Base-by-base conservation (phyloP, 1,139 yeast genomes). In the Geotrichum macrosporum region DNA sequence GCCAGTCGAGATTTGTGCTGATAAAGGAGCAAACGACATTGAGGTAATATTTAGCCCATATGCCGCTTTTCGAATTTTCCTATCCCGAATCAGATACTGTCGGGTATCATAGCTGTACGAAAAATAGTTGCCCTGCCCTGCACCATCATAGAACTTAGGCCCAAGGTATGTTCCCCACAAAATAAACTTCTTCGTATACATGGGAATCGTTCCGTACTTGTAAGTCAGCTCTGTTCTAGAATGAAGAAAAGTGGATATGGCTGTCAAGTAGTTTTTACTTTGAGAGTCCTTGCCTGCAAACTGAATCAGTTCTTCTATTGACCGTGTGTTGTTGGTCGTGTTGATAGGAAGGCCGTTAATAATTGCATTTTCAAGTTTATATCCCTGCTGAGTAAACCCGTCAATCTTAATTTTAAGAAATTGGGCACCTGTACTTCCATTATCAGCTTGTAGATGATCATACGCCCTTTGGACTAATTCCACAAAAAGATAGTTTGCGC, bases 61-160 rank as follows among this genome's bases (percentile, higher is more conserved):
- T 2, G 31, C 5, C 21, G 31, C 13, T 3, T 10, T 12, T 12
- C 29, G 16, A 10, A 39, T 5, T 16, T 26, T 2, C 13, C 20
- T 8, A 20, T 31, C 29, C 19, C n/a, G 10, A n/a, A 39, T 13
- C 2, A 39, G 21, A 19, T 30, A 30, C 32, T 39, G 42, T 9
- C 42, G 34, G 12, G 42, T 39, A 31, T 39, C 18, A 34, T 39
- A 39, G 21, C 42, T 39, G 35, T 18, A 30, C 4, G 42, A 39
- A 18, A 18, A 39, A 16, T 15, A 39, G 19, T 39, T 39, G 16
- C 42, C 35, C 3, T 30, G 22, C n/a, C 35, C 42, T 2, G 2
- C 9, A 12, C 12, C n/a, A 4, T 29, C 18, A 20, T 30, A 39
- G 15, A 39, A 39, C 16, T 16, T 16, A 6, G 4, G 12, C n/a